phyloP scores from a whole-genome alignment of 2,329 filamentous ascomycete genomes.

The Fusarium begoniae region DNA sequence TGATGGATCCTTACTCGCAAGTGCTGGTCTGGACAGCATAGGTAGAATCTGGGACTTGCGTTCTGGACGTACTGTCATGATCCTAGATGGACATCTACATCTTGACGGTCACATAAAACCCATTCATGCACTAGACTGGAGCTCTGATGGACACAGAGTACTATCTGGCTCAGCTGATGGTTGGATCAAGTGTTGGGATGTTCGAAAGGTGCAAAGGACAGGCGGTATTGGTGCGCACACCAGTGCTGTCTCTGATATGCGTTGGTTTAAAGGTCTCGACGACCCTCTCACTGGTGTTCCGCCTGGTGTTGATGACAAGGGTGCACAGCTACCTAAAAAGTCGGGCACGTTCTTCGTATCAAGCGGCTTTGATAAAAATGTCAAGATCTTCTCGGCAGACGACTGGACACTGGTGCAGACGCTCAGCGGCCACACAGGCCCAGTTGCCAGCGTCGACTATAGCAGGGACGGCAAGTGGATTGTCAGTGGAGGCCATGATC shows the following conservation, averaged over 20 bases:
- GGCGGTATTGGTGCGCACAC: conserved; percentile 91
- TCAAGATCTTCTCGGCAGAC: conserved; percentile 95
- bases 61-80: conserved; percentile 93
- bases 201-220: conserved; percentile 84
- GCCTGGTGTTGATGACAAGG: conserved; percentile 71
- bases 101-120: conserved; percentile 84
- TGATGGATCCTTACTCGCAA: conserved; percentile 90
- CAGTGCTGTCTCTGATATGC: conserved; percentile 89
- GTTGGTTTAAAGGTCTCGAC: conserved; percentile 92
- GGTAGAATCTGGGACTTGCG: conserved; percentile 95
- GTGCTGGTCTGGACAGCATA: conserved; percentile 93
- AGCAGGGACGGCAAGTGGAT: conserved; percentile 90
- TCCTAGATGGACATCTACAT: conserved; percentile 88
- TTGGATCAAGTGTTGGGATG: conserved; percentile 98
- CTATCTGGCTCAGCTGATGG: conserved; percentile 93
- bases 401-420: conserved; percentile 93
- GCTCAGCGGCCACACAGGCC: conserved; percentile 88
- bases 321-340: conserved; percentile 78
- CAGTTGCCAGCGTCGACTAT: conserved; percentile 90
- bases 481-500: conserved; percentile 91
- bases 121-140: conserved; percentile 94
- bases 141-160: conserved; percentile 88
- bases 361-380: conserved; percentile 90
- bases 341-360: conserved; percentile 92
- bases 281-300: conserved; percentile 71